Base-by-base conservation (phyloP, 768 basidiomycete genomes). In the Amanita rubescens region DNA sequence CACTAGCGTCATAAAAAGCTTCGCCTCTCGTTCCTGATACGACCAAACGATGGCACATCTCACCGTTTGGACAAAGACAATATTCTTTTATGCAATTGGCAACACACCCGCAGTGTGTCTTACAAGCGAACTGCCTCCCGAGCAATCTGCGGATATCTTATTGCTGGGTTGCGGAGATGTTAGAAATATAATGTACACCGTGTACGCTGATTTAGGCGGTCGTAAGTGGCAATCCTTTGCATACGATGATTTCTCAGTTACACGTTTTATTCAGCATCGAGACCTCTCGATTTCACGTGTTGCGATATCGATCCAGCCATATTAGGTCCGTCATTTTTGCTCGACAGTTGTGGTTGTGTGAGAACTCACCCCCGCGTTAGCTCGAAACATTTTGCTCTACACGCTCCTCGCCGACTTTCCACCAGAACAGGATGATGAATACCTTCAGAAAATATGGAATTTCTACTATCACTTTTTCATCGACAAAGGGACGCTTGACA, bases 401-500 rank as follows among this genome's bases (percentile, higher is more conserved):
- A 74, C 75, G 0, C 57, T 80, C 54, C 57, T 78, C 6, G 51
- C 58, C 2, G 76, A 80, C 22, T 34, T 52, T 2, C 42, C 39
- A 11, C 19, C 25, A 2, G 27, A 43, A 20, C 11, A 17, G 5
- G n/a, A 12, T 0, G 14, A 56, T 2, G 39, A 49, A 19, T 59
- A 55, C 3, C 51, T 59, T 9, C 44, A 44, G 2, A 54, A 25
- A 8, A 58, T 71, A 8, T 81, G 75, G 76, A 69, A 74, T 49
- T 69, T 77, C 3, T 81, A 76, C 63, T 78, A 71, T 55, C 74
- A 80, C 57, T 62, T 79, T 39, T 74, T 69, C 53, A 55, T 81
- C 12, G 72, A 79, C 62, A 56, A 73, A 22, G 25, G 30, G 3
- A 63, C 73, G 0, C 59, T 69, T 12, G 45, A 61, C 0, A 45